Conservation (phyloP, 2,329 filamentous ascomycete species). For the Neofusicoccum ribis region DNA sequence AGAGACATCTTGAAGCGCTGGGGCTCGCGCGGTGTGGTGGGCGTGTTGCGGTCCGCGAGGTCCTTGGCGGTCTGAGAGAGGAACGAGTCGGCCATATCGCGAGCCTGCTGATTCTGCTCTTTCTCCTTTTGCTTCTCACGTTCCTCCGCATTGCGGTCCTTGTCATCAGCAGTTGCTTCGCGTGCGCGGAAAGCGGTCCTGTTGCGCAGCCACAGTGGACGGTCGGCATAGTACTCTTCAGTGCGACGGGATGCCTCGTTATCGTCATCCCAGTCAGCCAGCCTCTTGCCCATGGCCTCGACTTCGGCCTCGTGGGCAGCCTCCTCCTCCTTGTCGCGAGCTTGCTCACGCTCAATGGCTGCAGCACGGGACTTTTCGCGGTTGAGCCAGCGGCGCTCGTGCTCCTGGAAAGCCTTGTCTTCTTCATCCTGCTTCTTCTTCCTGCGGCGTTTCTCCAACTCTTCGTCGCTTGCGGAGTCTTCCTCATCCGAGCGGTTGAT, state of each 20-base stretch:
- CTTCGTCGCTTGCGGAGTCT: constrained; percentile 81
- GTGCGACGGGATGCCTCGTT: constrained; percentile 70
- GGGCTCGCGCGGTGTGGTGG: constrained; percentile 55
- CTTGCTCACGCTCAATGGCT: constrained; percentile 81
- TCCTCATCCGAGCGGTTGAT: constrained; percentile 78
- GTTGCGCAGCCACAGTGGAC: constrained; percentile 79
- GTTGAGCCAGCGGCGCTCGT: constrained; percentile 88
- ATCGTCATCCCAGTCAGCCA: constrained; percentile 88
- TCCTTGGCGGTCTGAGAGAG: constrained; percentile 81
- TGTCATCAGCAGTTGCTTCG: constrained; percentile 77
- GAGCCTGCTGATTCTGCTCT: constrained; percentile 73
- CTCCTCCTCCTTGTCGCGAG: constrained; percentile 74
- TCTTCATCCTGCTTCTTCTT: constrained; percentile 72
- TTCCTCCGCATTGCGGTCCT: constrained; percentile 76
- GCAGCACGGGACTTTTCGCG: constrained; percentile 81
- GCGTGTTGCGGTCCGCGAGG: constrained; percentile 50
- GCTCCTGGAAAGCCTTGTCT: constrained; percentile 79
- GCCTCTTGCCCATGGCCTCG: constrained; percentile 68
- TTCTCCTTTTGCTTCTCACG: constrained; percentile 70
- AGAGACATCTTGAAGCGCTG: constrained; percentile 91
- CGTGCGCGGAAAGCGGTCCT: constrained; percentile 70
- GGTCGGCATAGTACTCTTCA: constrained; percentile 85
- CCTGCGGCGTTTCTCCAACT: constrained; percentile 72
- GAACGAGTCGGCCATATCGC: constrained; percentile 87
- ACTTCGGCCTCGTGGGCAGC: constrained; percentile 63